These are phyloP conservation scores for Chlorella vulgaris DNA, from an alignment of 139 green algal species.

Conservation along the genomic window DNA sequence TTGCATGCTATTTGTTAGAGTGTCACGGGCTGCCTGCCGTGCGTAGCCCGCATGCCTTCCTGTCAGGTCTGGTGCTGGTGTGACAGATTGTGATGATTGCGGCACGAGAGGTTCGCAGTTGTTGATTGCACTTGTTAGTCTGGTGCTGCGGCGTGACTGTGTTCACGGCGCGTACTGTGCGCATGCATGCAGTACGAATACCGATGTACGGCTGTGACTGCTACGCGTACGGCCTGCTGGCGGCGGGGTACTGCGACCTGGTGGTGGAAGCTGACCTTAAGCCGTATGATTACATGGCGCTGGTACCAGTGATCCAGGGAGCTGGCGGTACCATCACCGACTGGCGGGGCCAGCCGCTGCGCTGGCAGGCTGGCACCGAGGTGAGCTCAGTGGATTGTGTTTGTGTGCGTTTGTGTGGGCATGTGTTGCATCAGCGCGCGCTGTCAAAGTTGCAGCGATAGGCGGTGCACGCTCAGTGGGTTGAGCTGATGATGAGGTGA, in stretches of 20 bases:
- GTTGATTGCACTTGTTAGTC: too few relatives aligned
- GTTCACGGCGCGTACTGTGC: too few relatives aligned
- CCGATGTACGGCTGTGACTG: conserved; percentile 98
- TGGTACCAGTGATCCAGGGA: conserved; percentile 94
- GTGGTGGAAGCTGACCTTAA: conserved; percentile 96
- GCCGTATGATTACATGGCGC: conserved; percentile 92
- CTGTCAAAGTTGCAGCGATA: neutral
- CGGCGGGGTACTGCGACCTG: conserved; percentile 84
- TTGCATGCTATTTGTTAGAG: neutral
- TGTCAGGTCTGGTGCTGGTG: too few relatives aligned
- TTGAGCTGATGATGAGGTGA: neutral
- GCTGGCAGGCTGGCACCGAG: conserved; percentile 35
- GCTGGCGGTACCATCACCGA: conserved; percentile 94
- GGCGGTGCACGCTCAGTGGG: neutral
- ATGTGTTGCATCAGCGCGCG: neutral
- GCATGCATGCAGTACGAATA: conserved; percentile 63
- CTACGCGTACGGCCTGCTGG: conserved; percentile 97
- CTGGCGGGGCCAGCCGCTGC: conserved; percentile 81
- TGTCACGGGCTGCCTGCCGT: neutral
- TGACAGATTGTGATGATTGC: too few relatives aligned
- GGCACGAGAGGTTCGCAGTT: too few relatives aligned
- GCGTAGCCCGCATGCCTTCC: too few relatives aligned
- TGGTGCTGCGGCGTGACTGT: too few relatives aligned
- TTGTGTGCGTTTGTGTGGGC: neutral
- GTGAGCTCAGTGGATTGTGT: neutral